These are phyloP conservation scores for Fraxinus dipetala DNA, from an alignment of 305 asterid genomes.

Conservation along the genomic window DNA sequence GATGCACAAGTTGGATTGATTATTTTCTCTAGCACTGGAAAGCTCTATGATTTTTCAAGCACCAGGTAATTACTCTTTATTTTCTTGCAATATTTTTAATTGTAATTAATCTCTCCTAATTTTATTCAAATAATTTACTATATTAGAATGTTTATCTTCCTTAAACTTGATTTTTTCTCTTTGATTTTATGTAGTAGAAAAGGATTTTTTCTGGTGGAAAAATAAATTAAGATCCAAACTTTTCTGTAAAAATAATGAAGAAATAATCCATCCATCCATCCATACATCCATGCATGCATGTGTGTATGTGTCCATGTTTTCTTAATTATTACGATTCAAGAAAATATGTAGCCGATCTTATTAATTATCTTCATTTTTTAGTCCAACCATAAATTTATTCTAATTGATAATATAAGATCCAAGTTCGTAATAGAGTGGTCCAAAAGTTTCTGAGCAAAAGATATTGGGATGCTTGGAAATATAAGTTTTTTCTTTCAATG, in stretches of 20 bases:
- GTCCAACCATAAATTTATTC: too few species aligned
- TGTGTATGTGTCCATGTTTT: not conserved
- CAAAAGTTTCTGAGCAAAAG: not conserved
- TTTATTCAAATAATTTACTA: not conserved
- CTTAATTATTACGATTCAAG: not conserved
- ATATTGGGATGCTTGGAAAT: not conserved
- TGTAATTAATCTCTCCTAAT: not conserved
- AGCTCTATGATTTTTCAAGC: conserved; percentile 53
- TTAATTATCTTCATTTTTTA: too few species aligned
- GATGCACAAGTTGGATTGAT: conserved; percentile 62
- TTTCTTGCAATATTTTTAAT: not conserved
- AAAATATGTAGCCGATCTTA: not conserved
- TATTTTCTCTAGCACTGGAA: conserved; percentile 55
- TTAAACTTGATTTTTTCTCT: not conserved
- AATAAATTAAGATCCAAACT: not conserved
- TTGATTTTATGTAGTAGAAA: not conserved
- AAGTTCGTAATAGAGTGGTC: not conserved
- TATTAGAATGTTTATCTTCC: not conserved
- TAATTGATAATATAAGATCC: not conserved
- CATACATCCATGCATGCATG: not conserved
- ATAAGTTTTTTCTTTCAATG: not conserved
- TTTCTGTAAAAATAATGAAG: not conserved
- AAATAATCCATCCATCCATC: not conserved
- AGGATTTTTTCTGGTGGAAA: not conserved
- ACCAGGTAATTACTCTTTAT: conserved; percentile 33